Base-by-base conservation (phyloP, 495 filamentous ascomycete species). In the Neurospora sp. region DNA sequence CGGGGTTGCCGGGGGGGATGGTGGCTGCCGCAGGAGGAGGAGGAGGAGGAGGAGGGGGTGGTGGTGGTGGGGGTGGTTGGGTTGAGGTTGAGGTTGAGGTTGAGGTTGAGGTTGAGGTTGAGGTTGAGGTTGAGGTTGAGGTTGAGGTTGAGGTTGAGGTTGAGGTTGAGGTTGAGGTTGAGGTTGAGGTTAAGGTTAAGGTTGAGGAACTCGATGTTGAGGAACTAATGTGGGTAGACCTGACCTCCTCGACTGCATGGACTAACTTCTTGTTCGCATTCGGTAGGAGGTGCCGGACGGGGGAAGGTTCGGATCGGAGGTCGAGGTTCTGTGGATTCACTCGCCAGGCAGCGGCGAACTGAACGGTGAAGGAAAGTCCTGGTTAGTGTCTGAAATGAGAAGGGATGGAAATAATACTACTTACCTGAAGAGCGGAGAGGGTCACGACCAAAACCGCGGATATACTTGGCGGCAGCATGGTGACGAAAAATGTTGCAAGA, bases 281-380 rank as follows among this genome's bases (percentile, higher is more conserved):
- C 1, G 44, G 44, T 20, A 49, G 9, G 16, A 49, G 8, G 1
- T 4, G 18, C 11, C 18, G 44, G 9, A 49, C 44, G n/a, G 44
- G 44, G 4, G n/a, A 20, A 20, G 44, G 44, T 10, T 49, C 44
- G 9, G n/a, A 49, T 49, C 44, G 44, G n/a, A 49, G 44, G 44
- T 49, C 44, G 9, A 23, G 18, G 4, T 20, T 49, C n/a, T 5
- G 42, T 3, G 7, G 44, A 49, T 9, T n/a, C 0, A 20, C 0
- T 23, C 44, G 44, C n/a, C n/a, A 20, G 44, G n/a, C 44, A 23
- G 18, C 2, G 23, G 44, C 44, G 9, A 49, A 7, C 44, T 49
- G 9, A 5, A 11, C 9, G 0, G 44, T 0, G 8, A n/a, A 49
- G 1, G 3, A 20, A 16, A 4, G 0, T 9, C 0, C 18, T 20